Evolutionary conservation across 2,329 filamentous ascomycete genomes (phyloP).

Genomic region (Nannizziopsis arthrosporioides): DNA sequence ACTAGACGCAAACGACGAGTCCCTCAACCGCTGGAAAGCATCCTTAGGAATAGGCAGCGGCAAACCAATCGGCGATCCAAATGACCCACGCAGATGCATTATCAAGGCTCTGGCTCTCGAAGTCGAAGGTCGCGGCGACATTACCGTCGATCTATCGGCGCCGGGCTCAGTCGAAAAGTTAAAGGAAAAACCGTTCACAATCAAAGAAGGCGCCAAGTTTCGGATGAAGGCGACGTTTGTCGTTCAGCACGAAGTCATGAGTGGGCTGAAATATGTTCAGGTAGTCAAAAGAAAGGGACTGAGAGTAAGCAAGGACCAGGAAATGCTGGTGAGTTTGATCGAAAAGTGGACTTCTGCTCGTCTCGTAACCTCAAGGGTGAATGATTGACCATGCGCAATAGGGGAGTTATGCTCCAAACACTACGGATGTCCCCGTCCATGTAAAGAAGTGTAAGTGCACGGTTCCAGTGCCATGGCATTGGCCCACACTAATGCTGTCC

Average conservation of each 20-base stretch:
- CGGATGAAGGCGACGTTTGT: slow-evolving; percentile 90
- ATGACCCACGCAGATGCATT: slow-evolving; percentile 80
- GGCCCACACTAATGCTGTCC: neutral
- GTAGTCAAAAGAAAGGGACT: slow-evolving; percentile 82
- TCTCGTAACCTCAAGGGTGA: neutral
- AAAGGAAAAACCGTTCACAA: slow-evolving; percentile 87
- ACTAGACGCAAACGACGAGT: slow-evolving; percentile 66
- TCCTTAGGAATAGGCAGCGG: slow-evolving; percentile 75
- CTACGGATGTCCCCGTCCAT: slow-evolving; percentile 71
- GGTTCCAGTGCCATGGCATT: neutral
- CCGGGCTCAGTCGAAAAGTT: slow-evolving; percentile 63
- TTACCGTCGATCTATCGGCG: slow-evolving; percentile 73
- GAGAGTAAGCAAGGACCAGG: slow-evolving; percentile 79
- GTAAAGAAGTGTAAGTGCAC: slow-evolving; percentile 76
- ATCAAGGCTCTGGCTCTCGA: slow-evolving; percentile 86
- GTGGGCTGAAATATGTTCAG: slow-evolving; percentile 91
- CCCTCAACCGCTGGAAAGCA: slow-evolving; percentile 93
- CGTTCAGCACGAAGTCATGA: slow-evolving; percentile 93
- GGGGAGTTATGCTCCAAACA: slow-evolving; percentile 91
- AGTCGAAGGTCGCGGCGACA: slow-evolving; percentile 66
- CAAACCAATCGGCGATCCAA: slow-evolving; percentile 60
- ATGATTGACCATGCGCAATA: slow-evolving; percentile 26
- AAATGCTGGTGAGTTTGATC: slow-evolving; percentile 73
- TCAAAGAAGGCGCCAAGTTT: slow-evolving; percentile 91
- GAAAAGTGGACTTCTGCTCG: neutral